Conservation (phyloP, 106 monocot genomes). For the Hemerocallis citrina region DNA sequence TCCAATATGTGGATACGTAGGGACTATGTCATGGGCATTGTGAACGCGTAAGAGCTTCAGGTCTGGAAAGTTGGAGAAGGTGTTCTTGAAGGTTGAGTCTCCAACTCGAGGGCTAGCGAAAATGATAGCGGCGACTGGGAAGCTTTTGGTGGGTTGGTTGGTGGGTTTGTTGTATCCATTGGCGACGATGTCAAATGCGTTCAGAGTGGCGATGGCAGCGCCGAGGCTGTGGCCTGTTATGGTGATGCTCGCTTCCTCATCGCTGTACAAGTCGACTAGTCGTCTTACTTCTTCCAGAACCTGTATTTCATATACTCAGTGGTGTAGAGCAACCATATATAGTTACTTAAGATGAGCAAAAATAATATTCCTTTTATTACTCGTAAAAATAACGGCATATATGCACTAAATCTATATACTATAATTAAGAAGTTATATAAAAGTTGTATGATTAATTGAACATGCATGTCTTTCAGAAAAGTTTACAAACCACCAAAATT, state of each 20-base stretch:
- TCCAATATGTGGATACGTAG: constrained; percentile 46
- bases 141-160: background rate
- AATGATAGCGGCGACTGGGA: constrained; percentile 57
- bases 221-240: constrained; percentile 80
- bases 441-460: no score
- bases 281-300: constrained; percentile 51
- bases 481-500: no score
- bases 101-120: constrained; percentile 85
- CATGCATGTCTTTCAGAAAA: no score
- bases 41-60: constrained; percentile 47
- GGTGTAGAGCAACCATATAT: no score
- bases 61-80: constrained; percentile 22
- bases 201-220: constrained; percentile 60
- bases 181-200: constrained; percentile 53
- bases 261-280: constrained; percentile 43
- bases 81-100: constrained; percentile 37
- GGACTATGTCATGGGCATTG: constrained; percentile 61
- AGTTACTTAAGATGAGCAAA: no score
- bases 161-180: constrained; percentile 38
- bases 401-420: no score
- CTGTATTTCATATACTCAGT: no score
- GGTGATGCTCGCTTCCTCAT: constrained; percentile 77
- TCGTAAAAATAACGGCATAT: no score
- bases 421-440: no score
- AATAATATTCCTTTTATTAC: no score